Conservation (phyloP, 176 grass and related monocot species). For the Eleusine indica region DNA sequence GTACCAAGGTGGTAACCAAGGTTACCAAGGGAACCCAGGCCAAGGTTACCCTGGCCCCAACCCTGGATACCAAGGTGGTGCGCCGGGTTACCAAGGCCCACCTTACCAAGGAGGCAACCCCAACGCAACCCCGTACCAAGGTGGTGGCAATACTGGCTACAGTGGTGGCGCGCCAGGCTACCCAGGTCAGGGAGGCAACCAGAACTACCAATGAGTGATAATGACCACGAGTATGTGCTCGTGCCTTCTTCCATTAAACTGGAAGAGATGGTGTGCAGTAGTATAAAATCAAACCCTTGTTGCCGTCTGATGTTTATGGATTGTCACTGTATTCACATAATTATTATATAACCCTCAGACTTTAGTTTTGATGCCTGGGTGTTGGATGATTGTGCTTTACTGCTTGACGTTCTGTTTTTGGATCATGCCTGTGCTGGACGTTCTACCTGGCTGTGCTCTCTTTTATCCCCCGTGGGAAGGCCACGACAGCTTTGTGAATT, state of each 20-base stretch:
- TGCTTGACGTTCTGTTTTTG: too few species aligned
- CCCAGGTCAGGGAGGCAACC: conserved; percentile 19
- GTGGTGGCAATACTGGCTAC: conserved; percentile 8
- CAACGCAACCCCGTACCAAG: neutral
- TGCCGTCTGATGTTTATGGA: neutral
- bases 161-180: conserved; percentile 34
- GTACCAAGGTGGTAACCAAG: conserved; percentile 45
- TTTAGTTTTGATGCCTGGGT: neutral
- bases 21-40: conserved; percentile 52
- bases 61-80: conserved; percentile 62
- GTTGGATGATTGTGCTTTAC: neutral
- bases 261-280: conserved; percentile 18
- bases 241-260: neutral
- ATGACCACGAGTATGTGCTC: neutral
- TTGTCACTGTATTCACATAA: conserved; percentile 10
- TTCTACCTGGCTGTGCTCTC: too few species aligned
- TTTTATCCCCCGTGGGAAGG: too few species aligned
- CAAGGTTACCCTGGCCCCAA: conserved; percentile 50
- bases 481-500: too few species aligned
- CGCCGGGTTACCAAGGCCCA: conserved; percentile 43
- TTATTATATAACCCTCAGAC: conserved; percentile 3
- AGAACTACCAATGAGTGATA: conserved; percentile 6
- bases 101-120: conserved; percentile 45
- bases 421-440: too few species aligned
- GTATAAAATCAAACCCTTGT: conserved; percentile 29